phyloP scores from a whole-genome alignment of 495 filamentous ascomycete genomes.

The Aspergillus bertholletiae region DNA sequence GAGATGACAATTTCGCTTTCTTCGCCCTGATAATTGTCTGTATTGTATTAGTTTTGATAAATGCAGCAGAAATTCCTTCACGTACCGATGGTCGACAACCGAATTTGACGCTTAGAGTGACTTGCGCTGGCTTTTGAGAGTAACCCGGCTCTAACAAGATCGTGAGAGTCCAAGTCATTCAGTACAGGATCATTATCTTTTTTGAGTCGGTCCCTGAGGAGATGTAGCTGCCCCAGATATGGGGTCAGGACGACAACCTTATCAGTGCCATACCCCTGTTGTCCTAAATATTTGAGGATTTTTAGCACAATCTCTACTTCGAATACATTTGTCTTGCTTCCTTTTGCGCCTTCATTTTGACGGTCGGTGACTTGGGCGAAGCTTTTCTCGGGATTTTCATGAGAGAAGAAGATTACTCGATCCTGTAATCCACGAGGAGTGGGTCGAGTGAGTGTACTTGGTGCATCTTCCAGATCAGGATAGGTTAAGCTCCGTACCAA shows the following conservation, averaged over 20 bases:
- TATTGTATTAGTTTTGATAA: no score
- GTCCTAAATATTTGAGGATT: slow-evolving; percentile 66
- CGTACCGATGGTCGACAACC: slow-evolving; percentile 65
- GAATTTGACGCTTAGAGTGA: slow-evolving; percentile 47
- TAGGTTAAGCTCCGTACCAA: slow-evolving; percentile 61
- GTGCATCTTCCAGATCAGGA: slow-evolving; percentile 57
- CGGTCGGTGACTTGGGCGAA: slow-evolving; percentile 42
- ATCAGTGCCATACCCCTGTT: slow-evolving; percentile 69
- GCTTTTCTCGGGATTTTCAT: slow-evolving; percentile 48
- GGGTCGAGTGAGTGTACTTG: slow-evolving; percentile 47
- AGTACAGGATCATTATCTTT: slow-evolving; percentile 58
- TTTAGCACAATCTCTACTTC: slow-evolving; percentile 67
- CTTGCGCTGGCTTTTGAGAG: slow-evolving; percentile 52
- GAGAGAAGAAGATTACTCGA: slow-evolving; percentile 65
- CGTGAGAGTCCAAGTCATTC: slow-evolving; percentile 67
- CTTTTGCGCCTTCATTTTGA: slow-evolving; percentile 43
- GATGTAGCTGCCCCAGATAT: slow-evolving; percentile 65
- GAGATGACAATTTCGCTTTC: slow-evolving; percentile 73
- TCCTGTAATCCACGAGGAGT: slow-evolving; percentile 55
- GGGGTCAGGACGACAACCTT: slow-evolving; percentile 70
- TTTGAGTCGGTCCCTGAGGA: slow-evolving; percentile 51
- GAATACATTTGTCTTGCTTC: slow-evolving; percentile 61
- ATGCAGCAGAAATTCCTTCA: no score
- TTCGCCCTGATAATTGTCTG: slow-evolving; percentile 81
- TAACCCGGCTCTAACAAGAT: slow-evolving; percentile 64